Base-by-base conservation (phyloP, 768 basidiomycete species). In the Leccinum subgranulosum region DNA sequence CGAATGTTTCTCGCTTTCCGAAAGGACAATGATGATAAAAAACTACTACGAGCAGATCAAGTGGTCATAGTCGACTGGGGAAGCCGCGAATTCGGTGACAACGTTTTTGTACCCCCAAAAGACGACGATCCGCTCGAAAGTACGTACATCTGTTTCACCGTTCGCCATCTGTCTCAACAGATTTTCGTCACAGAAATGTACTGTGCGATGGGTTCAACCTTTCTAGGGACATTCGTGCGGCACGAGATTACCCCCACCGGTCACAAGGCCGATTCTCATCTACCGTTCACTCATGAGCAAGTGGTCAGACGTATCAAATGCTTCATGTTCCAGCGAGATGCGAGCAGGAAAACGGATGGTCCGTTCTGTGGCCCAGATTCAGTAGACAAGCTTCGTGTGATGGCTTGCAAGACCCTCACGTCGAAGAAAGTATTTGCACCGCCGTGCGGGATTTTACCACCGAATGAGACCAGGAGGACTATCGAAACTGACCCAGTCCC, bases 31-130 rank as follows among this genome's bases (percentile, higher is more conserved):
- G 21, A 14, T 23, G 11, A n/a, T 19, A 11, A 27, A 11, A 19
- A 41, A 36, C 39, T 64, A 3, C 23, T 64, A 19, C 45, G 29
- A 7, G 62, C 62, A 19, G 52, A 60, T 23, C 47, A 54, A 49
- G 58, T 60, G 11, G 39, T 56, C 27, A 56, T 63, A n/a, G 9
- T 27, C 6, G 62, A 63, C 49, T 63, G 62, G 62, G 63, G 46
- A 33, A 36, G 28, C 15, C 45, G 49, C 11, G 54, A 60, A 12
- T 63, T 63, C 5, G 51, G 48, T 23, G 21, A 34, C 1, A 7
- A 25, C 3, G 62, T 64, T 19, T 64, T 43, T 15, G 23, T 48
- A 21, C 58, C 58, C 12, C 62, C 62, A 4, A 31, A 56, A 23
- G 58, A 64, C 21, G 58, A 64, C 8, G 54, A 48, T 17, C 5